Evolutionary conservation across 106 monocot species (phyloP).

Genomic region (Cymbidium sinense): DNA sequence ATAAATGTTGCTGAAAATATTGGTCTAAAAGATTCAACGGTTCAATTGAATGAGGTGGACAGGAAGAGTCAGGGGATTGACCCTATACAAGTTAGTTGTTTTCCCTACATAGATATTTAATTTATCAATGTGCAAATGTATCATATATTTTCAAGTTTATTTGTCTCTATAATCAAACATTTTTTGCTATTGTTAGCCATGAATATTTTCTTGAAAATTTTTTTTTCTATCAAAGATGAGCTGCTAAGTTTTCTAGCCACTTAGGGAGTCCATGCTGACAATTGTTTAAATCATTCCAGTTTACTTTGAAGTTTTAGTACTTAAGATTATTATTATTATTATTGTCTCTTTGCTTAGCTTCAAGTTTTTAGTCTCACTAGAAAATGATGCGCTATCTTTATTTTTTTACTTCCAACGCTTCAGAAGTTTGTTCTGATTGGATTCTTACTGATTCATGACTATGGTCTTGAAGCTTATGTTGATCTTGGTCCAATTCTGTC

Average conservation of each 20-base stretch:
- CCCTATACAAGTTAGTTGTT: conserved; percentile 1
- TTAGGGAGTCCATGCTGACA: neutral
- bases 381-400: too few species aligned
- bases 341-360: too few species aligned
- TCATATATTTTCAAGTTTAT: neutral
- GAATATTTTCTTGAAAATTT: neutral
- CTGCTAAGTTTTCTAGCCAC: neutral
- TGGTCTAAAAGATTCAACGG: neutral
- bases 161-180: neutral
- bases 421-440: too few species aligned
- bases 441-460: too few species aligned
- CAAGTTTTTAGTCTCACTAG: too few species aligned
- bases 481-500: too few species aligned
- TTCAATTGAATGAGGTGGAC: neutral
- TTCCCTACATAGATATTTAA: neutral
- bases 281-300: neutral
- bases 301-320: neutral
- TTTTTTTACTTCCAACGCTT: too few species aligned
- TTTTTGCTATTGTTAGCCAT: neutral
- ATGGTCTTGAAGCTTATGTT: too few species aligned
- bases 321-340: neutral
- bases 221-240: neutral
- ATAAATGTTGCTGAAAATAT: neutral
- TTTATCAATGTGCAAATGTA: neutral
- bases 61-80: neutral